phyloP scores from a whole-genome alignment of 2,329 filamentous ascomycete species.

The Colletotrichum orchidophilum region DNA sequence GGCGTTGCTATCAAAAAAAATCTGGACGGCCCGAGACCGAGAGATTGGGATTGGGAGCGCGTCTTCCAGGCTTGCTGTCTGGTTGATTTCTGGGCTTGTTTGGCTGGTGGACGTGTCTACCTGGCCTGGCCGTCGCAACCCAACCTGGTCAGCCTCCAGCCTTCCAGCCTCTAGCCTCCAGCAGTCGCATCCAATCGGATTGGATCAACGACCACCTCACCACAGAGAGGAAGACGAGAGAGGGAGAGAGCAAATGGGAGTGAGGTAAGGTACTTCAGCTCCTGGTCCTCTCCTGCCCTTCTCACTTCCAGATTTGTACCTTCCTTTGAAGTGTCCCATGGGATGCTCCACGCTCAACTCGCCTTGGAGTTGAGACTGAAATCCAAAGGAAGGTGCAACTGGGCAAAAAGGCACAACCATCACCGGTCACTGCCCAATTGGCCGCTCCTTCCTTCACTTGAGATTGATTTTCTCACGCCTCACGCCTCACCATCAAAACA shows the following conservation, averaged over 20 bases:
- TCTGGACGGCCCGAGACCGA: background rate
- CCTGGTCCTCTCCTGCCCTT: background rate
- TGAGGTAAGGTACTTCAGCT: background rate
- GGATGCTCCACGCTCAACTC: slow-evolving; percentile 18
- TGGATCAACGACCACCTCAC: background rate
- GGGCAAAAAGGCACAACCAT: background rate
- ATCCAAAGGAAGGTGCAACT: slow-evolving; percentile 10
- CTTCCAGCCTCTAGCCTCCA: background rate
- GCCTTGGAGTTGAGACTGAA: slow-evolving; percentile 11
- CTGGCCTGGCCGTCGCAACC: background rate
- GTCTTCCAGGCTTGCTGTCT: background rate
- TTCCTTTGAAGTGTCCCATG: slow-evolving; percentile 13
- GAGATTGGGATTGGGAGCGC: slow-evolving; percentile 1
- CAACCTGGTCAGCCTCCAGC: background rate
- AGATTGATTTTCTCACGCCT: background rate
- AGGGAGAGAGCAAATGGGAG: background rate
- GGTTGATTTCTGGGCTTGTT: background rate
- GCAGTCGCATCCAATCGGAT: background rate
- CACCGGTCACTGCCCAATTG: slow-evolving; percentile 15
- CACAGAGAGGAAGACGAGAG: background rate
- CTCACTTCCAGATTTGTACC: background rate
- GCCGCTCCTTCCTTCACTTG: slow-evolving; percentile 8
- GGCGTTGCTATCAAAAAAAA: background rate
- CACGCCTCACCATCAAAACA: background rate
- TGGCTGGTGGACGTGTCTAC: background rate